Conservation (phyloP, 371 early-diverging fungal species). For the Phascolomyces articulosus region DNA sequence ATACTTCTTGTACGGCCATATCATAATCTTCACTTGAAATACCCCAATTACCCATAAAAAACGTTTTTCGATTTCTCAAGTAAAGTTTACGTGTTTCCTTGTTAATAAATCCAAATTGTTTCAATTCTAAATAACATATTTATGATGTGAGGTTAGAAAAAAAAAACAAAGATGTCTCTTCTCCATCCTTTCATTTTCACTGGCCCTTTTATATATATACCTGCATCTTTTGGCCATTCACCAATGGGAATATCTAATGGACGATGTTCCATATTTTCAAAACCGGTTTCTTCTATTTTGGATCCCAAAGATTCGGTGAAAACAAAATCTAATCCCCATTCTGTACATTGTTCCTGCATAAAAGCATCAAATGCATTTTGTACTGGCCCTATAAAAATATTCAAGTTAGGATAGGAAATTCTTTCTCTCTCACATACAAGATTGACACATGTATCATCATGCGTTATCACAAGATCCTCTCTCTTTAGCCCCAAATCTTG, state of each 20-base stretch:
- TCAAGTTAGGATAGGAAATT: too few species aligned
- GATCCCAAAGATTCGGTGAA: slow-evolving; percentile 30
- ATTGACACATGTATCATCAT: too few species aligned
- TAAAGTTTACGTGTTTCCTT: slow-evolving; percentile 47
- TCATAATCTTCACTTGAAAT: slow-evolving; percentile 49
- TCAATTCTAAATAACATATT: slow-evolving; percentile 42
- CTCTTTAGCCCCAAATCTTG: too few species aligned
- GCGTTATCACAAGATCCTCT: too few species aligned
- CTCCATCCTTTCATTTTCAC: too few species aligned
- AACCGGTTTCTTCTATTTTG: slow-evolving; percentile 27
- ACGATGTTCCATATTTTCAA: slow-evolving; percentile 25
- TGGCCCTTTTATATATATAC: not conserved
- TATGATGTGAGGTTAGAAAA: too few species aligned
- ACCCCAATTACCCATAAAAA: slow-evolving; percentile 41
- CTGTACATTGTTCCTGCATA: slow-evolving; percentile 34
- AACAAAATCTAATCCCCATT: slow-evolving; percentile 34
- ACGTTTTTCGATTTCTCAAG: slow-evolving; percentile 37
- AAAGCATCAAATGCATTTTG: slow-evolving; percentile 48
- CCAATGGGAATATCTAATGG: slow-evolving; percentile 49
- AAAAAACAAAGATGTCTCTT: not conserved
- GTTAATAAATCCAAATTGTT: slow-evolving; percentile 57
- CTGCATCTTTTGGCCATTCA: slow-evolving; percentile 52
- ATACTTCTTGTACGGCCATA: slow-evolving; percentile 43
- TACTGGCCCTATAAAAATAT: slow-evolving; percentile 27
- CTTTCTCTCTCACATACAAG: too few species aligned